These are phyloP conservation scores for Whalleya microplaca DNA, from an alignment of 2,329 filamentous ascomycete species.

Conservation along the genomic window DNA sequence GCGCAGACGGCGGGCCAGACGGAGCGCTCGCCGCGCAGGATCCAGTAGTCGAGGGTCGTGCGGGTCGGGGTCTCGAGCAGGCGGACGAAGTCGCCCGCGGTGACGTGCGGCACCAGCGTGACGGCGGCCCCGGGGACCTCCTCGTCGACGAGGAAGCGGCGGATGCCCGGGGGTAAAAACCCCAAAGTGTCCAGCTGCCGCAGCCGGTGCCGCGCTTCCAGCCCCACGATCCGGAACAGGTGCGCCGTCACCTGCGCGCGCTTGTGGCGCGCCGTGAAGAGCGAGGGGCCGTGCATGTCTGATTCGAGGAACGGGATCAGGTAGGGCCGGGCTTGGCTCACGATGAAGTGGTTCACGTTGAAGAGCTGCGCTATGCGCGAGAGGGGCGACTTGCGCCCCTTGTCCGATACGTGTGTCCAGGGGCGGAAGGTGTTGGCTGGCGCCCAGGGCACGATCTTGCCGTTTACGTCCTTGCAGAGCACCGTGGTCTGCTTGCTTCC, in stretches of 20 bases:
- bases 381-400: conserved; percentile 67
- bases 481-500: conserved; percentile 66
- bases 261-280: conserved; percentile 60
- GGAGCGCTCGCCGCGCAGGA: conserved; percentile 78
- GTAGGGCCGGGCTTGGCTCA: conserved; percentile 90
- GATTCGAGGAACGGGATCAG: conserved; percentile 82
- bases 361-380: conserved; percentile 79
- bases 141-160: conserved; percentile 82
- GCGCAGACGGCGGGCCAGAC: conserved; percentile 91
- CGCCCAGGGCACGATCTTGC: conserved; percentile 75
- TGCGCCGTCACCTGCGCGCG: conserved; percentile 61
- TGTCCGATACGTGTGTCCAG: conserved; percentile 68
- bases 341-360: conserved; percentile 94
- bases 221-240: conserved; percentile 68
- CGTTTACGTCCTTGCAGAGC: conserved; percentile 77
- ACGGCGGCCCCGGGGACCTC: conserved; percentile 76
- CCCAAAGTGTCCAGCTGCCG: conserved; percentile 79
- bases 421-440: conserved; percentile 68
- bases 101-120: conserved; percentile 81
- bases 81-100: conserved; percentile 71
- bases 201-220: conserved; percentile 80
- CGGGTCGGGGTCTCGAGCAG: conserved; percentile 82
- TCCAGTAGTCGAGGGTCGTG: conserved; percentile 82
- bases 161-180: conserved; percentile 69
- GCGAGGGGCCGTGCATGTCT: conserved; percentile 76